Evolutionary conservation across 805 yeast species (phyloP), one percentile per base, ranked within the genome.

Genomic region (Candida insectorum): DNA sequence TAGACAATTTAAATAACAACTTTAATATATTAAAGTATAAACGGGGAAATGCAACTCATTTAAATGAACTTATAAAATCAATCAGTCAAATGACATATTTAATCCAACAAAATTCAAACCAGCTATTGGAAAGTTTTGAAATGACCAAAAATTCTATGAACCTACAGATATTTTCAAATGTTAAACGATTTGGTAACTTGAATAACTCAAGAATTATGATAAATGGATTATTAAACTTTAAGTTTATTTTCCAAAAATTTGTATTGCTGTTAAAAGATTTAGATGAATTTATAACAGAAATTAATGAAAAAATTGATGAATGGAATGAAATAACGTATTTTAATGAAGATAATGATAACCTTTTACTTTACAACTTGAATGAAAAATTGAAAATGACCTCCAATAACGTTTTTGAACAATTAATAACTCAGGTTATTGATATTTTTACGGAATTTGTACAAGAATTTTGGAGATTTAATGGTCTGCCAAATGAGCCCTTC

Each of bases 191-290:
- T 14, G 33, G 37, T 10, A 28, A 33, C 4, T 25, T 43, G 14
- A 31, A 43, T 25, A 43, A 39, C 27, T 26, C 42, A 7, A 19
- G 39, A 26, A 19, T 24, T n/a, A 43, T 43, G 43, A 16, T 43
- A 15, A 26, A 32, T 15, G 47, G 47, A 1, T 24, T 43, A 17
- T 7, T 39, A 5, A 28, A 16, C 15, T 34, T 30, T 22, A 39
- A 39, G 19, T 8, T 16, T 7, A 19, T 13, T 6, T 36, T 43
- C 15, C 40, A 39, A 19, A 18, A 26, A n/a, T 43, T 30, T 24
- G 20, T 37, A 12, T 9, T 22, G 3, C 23, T 26, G 3, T 23
- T 43, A 7, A 16, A 12, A 4, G 26, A 31, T 22, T 34, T 43
- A 12, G 47, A 43, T 31, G 24, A 34, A 18, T 11, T 13, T 9